Evolutionary conservation across 2,329 filamentous ascomycete genomes (phyloP).

Genomic region (Apiospora koreana): DNA sequence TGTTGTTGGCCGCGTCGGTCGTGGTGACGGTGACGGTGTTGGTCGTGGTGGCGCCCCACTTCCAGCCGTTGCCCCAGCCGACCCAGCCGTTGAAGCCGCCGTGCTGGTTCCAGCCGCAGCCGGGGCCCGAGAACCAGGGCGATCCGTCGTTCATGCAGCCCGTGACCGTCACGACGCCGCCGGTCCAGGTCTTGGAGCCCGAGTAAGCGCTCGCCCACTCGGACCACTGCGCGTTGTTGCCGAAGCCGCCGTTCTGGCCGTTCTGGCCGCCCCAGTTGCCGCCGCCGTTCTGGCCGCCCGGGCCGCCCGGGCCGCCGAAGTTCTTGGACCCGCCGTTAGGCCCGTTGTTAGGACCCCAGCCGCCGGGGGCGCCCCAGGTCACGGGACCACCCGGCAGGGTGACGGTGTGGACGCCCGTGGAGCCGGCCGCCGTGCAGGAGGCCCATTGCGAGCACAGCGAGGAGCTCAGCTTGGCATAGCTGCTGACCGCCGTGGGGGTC

Average conservation of each 20-base stretch:
- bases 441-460: constrained; percentile 42
- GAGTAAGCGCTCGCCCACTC: constrained; percentile 32
- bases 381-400: constrained; percentile 36
- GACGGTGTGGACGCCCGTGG: constrained; percentile 41
- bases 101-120: constrained; percentile 36
- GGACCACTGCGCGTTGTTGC: constrained; percentile 28
- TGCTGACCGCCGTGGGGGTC: constrained; percentile 27
- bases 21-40: constrained; percentile 36
- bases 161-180: constrained; percentile 42
- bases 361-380: constrained; percentile 36
- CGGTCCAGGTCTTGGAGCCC: constrained; percentile 36
- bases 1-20: constrained; percentile 13
- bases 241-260: constrained; percentile 15
- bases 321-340: constrained; percentile 15
- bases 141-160: constrained; percentile 43
- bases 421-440: constrained; percentile 40
- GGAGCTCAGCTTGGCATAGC: constrained; percentile 37
- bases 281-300: constrained; percentile 8
- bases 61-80: constrained; percentile 44
- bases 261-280: constrained; percentile 14
- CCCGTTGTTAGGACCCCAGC: constrained; percentile 25
- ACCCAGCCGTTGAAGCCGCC: constrained; percentile 41
- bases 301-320: neutral
- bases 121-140: constrained; percentile 41
- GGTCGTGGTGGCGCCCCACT: constrained; percentile 37